phyloP scores from a whole-genome alignment of 2,329 filamentous ascomycete species.

The Penicillium sp. region DNA sequence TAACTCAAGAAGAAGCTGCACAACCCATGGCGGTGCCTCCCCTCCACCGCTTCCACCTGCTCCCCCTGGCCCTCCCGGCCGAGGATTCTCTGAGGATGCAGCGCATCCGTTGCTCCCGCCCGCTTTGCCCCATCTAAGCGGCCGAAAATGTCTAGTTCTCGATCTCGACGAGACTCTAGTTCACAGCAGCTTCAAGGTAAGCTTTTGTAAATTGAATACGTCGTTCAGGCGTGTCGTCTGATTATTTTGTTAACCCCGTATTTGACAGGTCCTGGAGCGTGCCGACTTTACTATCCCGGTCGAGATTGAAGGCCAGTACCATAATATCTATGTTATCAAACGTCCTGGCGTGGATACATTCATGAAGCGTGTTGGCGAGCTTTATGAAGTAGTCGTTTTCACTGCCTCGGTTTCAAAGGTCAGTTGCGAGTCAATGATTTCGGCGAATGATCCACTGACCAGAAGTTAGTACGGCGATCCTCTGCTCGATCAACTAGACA shows the following conservation, averaged over 20 bases:
- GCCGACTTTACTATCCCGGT: slow-evolving; percentile 98
- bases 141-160: slow-evolving; percentile 88
- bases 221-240: slow-evolving; percentile 6
- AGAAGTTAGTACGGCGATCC: slow-evolving; percentile 80
- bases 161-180: slow-evolving; percentile 96
- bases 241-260: slow-evolving; percentile 16
- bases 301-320: slow-evolving; percentile 97
- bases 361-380: slow-evolving; percentile 95
- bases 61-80: slow-evolving; percentile 26
- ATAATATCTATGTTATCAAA: slow-evolving; percentile 99
- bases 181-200: slow-evolving; percentile 97
- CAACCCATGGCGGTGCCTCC: slow-evolving; percentile 53
- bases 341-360: slow-evolving; percentile 97
- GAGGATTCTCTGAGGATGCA: slow-evolving; percentile 42
- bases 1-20: slow-evolving; percentile 41
- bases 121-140: slow-evolving; percentile 71
- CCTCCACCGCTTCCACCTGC: slow-evolving; percentile 52
- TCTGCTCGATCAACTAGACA: slow-evolving; percentile 90
- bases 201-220: slow-evolving; percentile 13
- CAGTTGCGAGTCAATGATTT: slow-evolving; percentile 28
- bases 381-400: slow-evolving; percentile 98
- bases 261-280: slow-evolving; percentile 79
- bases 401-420: slow-evolving; percentile 98
- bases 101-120: slow-evolving; percentile 73
- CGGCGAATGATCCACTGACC: slow-evolving; percentile 10